phyloP scores from a whole-genome alignment of 139 green algal genomes.

The Gonium pectorale region DNA sequence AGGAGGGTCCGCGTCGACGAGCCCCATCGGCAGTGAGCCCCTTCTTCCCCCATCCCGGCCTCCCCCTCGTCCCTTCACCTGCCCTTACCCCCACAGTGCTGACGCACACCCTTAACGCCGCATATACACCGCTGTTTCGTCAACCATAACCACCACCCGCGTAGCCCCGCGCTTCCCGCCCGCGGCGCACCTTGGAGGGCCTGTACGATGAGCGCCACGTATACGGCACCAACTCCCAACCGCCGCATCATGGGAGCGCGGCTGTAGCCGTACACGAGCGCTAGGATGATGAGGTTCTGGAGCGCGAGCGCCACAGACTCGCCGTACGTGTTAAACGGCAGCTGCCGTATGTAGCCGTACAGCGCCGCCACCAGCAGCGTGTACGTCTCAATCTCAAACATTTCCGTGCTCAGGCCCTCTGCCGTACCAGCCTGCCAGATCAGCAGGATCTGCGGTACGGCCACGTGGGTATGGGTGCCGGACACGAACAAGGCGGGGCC shows the following conservation, averaged over 20 bases:
- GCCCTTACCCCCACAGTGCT: too few species aligned
- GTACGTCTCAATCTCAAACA: constrained; percentile 85
- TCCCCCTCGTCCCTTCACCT: too few species aligned
- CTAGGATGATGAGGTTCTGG: constrained; percentile 79
- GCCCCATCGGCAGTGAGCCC: too few species aligned
- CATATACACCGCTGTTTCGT: too few species aligned
- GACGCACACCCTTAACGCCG: too few species aligned
- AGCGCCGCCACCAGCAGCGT: constrained; percentile 71
- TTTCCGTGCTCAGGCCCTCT: constrained; percentile 72
- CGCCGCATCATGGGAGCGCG: constrained; percentile 32
- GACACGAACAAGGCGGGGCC: too few species aligned
- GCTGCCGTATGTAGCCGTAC: constrained; percentile 76
- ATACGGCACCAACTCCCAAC: constrained; percentile 1
- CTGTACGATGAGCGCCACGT: constrained; percentile 12
- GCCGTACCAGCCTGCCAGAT: constrained; percentile 68
- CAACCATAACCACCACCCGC: too few species aligned
- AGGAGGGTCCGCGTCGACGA: too few species aligned
- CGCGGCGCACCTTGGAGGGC: constrained; percentile 39
- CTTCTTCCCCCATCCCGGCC: too few species aligned
- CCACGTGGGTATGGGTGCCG: too few species aligned
- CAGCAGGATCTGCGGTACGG: constrained; percentile 76
- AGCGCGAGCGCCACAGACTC: constrained; percentile 68
- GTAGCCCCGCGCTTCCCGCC: too few species aligned
- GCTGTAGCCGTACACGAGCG: constrained; percentile 78
- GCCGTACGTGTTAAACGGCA: constrained; percentile 86